These are phyloP conservation scores for Boechera stricta DNA, from an alignment of 345 rosid genomes.

Conservation along the genomic window DNA sequence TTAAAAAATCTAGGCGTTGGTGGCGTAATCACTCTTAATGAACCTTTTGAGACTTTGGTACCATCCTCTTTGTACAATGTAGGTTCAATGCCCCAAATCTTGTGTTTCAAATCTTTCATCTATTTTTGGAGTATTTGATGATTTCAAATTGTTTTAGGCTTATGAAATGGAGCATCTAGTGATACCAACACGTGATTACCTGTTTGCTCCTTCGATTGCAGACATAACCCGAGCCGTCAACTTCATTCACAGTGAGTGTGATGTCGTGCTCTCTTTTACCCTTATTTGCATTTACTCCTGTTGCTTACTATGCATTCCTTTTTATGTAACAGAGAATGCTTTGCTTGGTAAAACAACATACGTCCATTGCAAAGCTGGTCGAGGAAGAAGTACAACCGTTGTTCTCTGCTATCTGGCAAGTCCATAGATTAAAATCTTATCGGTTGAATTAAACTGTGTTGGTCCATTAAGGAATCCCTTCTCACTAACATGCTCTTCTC, in stretches of 20 bases:
- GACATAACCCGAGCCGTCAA: constrained; percentile 71
- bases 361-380: constrained; percentile 96
- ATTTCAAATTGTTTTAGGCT: constrained; percentile 48
- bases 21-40: constrained; percentile 86
- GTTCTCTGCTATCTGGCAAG: constrained; percentile 86
- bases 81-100: constrained; percentile 21
- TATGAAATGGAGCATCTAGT: constrained; percentile 83
- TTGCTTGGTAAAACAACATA: constrained; percentile 69
- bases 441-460: neutral
- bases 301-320: neutral
- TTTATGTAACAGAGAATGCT: constrained; percentile 56
- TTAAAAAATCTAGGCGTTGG: constrained; percentile 77
- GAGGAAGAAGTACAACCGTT: constrained; percentile 91
- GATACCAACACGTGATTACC: constrained; percentile 89
- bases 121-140: constrained; percentile 11
- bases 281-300: neutral
- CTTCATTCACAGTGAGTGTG: constrained; percentile 76
- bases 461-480: neutral
- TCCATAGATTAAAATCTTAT: neutral
- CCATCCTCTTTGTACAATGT: constrained; percentile 75
- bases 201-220: constrained; percentile 73
- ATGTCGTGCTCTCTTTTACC: neutral
- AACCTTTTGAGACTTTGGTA: constrained; percentile 81
- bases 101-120: neutral
- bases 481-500: neutral